Evolutionary conservation across 2,329 filamentous ascomycete species (phyloP), one percentile per base, ranked within the genome.

Genomic region (Talaromyces amestolkiae): DNA sequence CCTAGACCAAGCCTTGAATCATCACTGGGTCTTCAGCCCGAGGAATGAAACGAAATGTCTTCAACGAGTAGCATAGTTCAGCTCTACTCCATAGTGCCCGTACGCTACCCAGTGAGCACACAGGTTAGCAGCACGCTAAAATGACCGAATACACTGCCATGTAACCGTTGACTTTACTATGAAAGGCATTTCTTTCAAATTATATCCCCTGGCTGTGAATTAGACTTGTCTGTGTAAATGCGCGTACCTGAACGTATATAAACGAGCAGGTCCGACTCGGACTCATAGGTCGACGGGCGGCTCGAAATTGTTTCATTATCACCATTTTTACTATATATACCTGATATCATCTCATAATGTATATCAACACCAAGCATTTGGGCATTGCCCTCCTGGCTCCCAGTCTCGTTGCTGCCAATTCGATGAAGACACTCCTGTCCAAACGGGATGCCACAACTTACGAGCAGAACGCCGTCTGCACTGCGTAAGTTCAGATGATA

Each of bases 381-480:
- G 64, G 64, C 31, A n/a, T 65, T n/a, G 64, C 64, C 41, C 59
- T 65, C 5, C n/a, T 65, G 15, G 39, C 24, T 22, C 49, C 59
- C 7, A 58, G 51, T 33, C 39, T 65, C 9, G 64, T 65, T 31
- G n/a, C 51, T 41, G 58, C 64, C 17, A 62, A 35, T n/a, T 53
- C 64, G 37, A 41, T 65, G 49, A 41, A 56, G 27, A 51, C 27
- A n/a, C 22, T 62, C 1, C 59, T 65, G 9, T 49, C 58, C 35
- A 65, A 65, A 47, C 64, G 64, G 13, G 64, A 65, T 58, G 64
- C 58, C 22, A 22, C 64, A 19, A 56, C 41, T 49, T 65, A 65
- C 64, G 35, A 61, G 33, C 22, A 49, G 17, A 65, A 65, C 31
- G 64, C 64, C 22, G 33, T 65, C 33, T 65, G 64, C 17, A 58